A percentile compares a stretch with the other conserved stretches of the same genome.
Conservation (phyloP, 163 green algal species). For the Volvox carteri region DNA sequence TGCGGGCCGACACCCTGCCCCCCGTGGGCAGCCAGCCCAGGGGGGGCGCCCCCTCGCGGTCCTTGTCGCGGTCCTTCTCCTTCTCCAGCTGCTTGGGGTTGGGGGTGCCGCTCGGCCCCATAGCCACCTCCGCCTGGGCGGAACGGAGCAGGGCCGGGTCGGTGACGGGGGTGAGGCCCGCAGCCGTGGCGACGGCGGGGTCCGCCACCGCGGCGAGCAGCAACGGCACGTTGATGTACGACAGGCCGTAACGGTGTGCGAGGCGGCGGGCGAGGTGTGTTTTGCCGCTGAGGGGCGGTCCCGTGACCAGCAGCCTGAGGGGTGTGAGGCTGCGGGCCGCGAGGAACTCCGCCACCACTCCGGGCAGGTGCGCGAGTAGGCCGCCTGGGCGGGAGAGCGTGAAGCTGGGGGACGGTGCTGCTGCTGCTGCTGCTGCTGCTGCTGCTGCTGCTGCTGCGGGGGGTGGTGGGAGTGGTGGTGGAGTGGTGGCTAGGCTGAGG, state of each 20-base stretch:
- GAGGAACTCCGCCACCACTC: slow-evolving; percentile 13
- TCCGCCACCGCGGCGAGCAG: slow-evolving; percentile 61
- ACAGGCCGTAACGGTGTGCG: slow-evolving; percentile 57
- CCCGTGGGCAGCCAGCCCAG: slow-evolving; percentile 26
- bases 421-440: too few relatives aligned
- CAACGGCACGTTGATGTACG: slow-evolving; percentile 53
- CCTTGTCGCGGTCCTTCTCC: too few relatives aligned
- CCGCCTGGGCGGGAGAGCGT: slow-evolving; percentile 18
- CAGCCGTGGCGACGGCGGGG: slow-evolving; percentile 48
- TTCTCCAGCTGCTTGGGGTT: slow-evolving; percentile 6
- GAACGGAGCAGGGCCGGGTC: background rate
- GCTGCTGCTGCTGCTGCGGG: too few relatives aligned
- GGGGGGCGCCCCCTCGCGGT: slow-evolving; percentile 24
- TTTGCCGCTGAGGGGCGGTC: slow-evolving; percentile 67
- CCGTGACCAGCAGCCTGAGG: slow-evolving; percentile 61
- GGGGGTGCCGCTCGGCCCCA: background rate
- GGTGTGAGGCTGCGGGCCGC: slow-evolving; percentile 49
- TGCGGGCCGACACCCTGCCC: slow-evolving; percentile 36
- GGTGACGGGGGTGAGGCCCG: background rate
- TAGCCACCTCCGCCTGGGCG: slow-evolving; percentile 16
- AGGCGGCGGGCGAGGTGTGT: slow-evolving; percentile 58
- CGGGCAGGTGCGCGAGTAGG: background rate
- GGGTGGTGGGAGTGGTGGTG: background rate
- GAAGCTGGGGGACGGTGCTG: background rate
- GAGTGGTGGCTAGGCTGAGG: slow-evolving; percentile 24